These are phyloP conservation scores for Fusarium bactridioides DNA, from an alignment of 2,329 filamentous ascomycete genomes.

Conservation along the genomic window DNA sequence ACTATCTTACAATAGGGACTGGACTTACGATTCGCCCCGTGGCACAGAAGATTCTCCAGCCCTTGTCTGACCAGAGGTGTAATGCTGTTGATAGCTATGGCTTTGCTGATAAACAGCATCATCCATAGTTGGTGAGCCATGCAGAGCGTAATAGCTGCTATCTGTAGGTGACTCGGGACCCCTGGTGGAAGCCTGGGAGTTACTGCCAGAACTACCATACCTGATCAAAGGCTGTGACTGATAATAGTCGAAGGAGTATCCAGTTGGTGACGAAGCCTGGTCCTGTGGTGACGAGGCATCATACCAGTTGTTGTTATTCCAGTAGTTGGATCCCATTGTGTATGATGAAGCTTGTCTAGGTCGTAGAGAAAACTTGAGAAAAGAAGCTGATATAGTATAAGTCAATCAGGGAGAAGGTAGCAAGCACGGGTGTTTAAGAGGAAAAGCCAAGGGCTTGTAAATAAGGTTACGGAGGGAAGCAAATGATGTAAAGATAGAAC, in stretches of 20 bases:
- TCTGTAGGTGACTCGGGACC: slow-evolving; percentile 41
- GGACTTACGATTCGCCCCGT: slow-evolving; percentile 27
- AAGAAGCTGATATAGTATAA: background rate
- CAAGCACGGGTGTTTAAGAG: slow-evolving; percentile 22
- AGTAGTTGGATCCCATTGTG: slow-evolving; percentile 31
- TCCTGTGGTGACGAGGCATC: slow-evolving; percentile 31
- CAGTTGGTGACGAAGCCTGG: slow-evolving; percentile 26
- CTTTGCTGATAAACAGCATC: slow-evolving; percentile 22
- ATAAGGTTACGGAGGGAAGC: background rate
- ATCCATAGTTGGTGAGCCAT: slow-evolving; percentile 15
- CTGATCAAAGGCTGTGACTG: slow-evolving; percentile 42
- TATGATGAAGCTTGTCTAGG: background rate
- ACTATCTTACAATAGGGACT: background rate
- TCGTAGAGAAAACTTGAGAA: background rate
- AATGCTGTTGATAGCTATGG: slow-evolving; percentile 18
- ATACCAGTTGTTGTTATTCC: slow-evolving; percentile 16
- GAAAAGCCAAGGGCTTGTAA: slow-evolving; percentile 13
- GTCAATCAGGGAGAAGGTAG: background rate
- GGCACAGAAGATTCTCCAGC: slow-evolving; percentile 1
- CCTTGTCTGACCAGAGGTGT: background rate
- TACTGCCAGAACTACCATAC: slow-evolving; percentile 43
- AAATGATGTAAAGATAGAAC: slow-evolving; percentile 1
- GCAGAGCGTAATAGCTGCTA: slow-evolving; percentile 26
- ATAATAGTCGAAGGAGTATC: slow-evolving; percentile 27
- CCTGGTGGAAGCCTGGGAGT: slow-evolving; percentile 37